A percentile compares a stretch with the other conserved stretches of the same genome.
phyloP scores from a whole-genome alignment of 176 grass and related monocot species.

The Canna indica region DNA sequence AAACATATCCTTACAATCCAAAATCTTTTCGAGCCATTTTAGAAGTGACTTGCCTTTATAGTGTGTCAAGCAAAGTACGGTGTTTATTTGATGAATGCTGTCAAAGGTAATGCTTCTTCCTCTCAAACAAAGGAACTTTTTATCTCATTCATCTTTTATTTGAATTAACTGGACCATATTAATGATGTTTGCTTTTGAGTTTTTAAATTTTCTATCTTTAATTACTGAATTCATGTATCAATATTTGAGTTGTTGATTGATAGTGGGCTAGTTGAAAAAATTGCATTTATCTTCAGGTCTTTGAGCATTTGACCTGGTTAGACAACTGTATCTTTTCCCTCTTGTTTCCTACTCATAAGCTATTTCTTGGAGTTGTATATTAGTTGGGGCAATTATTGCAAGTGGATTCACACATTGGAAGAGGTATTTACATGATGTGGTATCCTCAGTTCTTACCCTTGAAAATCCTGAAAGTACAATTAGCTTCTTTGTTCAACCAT shows the following conservation, averaged over 20 bases:
- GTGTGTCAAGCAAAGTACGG: conserved; percentile 71
- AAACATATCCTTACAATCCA: conserved; percentile 74
- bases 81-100: conserved; percentile 71
- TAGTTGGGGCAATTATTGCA: too few relatives aligned
- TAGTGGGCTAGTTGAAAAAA: not conserved
- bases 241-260: not conserved
- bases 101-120: conserved; percentile 43
- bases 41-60: conserved; percentile 58
- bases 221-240: not conserved
- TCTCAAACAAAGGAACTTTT: not conserved
- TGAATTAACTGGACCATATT: not conserved
- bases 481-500: too few relatives aligned
- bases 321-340: too few relatives aligned
- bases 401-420: too few relatives aligned
- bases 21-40: conserved; percentile 69
- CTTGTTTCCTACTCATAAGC: too few relatives aligned
- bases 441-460: too few relatives aligned
- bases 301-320: too few relatives aligned
- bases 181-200: not conserved
- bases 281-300: too few relatives aligned
- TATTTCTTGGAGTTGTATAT: too few relatives aligned
- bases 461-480: too few relatives aligned
- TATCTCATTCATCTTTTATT: not conserved
- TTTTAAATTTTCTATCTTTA: not conserved
- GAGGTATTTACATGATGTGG: too few relatives aligned